phyloP scores from a whole-genome alignment of 2,329 filamentous ascomycete species.

The Tolypocladium nubicola region DNA sequence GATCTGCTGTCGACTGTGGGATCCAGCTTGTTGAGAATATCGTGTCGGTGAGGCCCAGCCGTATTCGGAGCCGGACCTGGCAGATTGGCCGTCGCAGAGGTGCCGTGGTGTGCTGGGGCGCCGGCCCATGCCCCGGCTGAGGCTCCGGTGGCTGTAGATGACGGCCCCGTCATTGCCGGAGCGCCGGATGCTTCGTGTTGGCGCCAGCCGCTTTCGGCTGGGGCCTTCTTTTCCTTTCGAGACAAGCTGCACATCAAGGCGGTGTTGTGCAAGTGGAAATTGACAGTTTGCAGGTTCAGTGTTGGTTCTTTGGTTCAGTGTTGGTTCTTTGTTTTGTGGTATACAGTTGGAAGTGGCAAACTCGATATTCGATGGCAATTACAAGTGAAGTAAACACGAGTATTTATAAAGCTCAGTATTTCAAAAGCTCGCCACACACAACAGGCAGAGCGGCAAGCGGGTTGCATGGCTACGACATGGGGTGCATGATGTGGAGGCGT shows the following conservation, averaged over 20 bases:
- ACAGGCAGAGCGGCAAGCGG: neutral
- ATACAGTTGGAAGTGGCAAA: neutral
- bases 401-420: neutral
- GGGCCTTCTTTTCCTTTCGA: neutral
- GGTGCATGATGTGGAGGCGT: neutral
- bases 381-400: neutral
- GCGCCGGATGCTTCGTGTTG: neutral
- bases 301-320: no score
- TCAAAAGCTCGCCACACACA: neutral
- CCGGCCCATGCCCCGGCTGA: neutral
- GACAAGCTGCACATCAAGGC: neutral
- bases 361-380: neutral
- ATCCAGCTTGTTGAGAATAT: constrained; percentile 7
- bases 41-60: constrained; percentile 7
- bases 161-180: neutral
- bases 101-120: neutral
- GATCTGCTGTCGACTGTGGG: constrained; percentile 6
- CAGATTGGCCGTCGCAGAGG: neutral
- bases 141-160: neutral
- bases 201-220: neutral
- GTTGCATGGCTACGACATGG: neutral
- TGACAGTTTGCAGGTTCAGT: no score
- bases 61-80: constrained; percentile 7
- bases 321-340: neutral
- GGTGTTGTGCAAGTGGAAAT: neutral